A percentile compares a stretch with the other conserved stretches of the same genome.
These are phyloP conservation scores for Mycosphaerella sp. DNA, from an alignment of 2,329 filamentous ascomycete species.

Conservation along the genomic window DNA sequence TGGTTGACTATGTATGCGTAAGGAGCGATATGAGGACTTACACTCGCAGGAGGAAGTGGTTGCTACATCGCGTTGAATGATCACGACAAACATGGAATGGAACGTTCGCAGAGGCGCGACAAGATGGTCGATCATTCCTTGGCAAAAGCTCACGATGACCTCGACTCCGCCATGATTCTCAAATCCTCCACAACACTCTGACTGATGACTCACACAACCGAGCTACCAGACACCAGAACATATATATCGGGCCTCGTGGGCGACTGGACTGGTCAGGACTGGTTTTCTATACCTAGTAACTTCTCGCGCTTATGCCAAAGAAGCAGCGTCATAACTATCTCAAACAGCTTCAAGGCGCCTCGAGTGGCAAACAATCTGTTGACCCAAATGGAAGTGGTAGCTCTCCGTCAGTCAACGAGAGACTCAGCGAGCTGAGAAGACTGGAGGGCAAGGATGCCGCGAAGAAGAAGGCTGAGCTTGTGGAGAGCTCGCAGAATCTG, in stretches of 20 bases:
- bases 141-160: too few species aligned
- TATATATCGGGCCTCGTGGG: conserved; percentile 4
- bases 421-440: conserved; percentile 42
- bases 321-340: conserved; percentile 36
- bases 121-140: too few species aligned
- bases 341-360: conserved; percentile 36
- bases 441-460: conserved; percentile 36
- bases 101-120: too few species aligned
- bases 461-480: conserved; percentile 40
- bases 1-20: too few species aligned
- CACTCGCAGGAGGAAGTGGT: too few species aligned
- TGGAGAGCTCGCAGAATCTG: conserved; percentile 36
- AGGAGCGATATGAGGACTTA: too few species aligned
- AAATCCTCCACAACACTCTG: background rate
- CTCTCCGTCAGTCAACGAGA: conserved; percentile 40
- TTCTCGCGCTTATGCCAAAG: conserved; percentile 41
- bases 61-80: too few species aligned
- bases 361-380: conserved; percentile 36
- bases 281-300: background rate
- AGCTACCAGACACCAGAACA: conserved; percentile 1
- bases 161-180: too few species aligned
- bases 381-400: conserved; percentile 22
- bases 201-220: conserved; percentile 12
- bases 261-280: conserved; percentile 8
- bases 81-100: too few species aligned